phyloP scores from a whole-genome alignment of 768 basidiomycete species.

The Suillus subaureus region DNA sequence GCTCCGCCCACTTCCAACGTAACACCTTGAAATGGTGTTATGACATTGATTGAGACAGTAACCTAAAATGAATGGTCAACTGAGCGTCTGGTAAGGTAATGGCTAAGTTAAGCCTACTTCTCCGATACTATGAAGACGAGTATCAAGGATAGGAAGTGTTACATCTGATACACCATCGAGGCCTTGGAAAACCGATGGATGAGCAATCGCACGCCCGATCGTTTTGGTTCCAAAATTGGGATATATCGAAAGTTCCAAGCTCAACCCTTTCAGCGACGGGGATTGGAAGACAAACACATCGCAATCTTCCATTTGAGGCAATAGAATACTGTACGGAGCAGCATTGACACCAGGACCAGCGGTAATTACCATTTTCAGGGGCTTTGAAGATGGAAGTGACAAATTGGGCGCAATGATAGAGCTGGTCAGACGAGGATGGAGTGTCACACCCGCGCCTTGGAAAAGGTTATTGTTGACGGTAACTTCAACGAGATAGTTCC shows the following conservation, averaged over 20 bases:
- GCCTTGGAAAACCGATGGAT: slow-evolving; percentile 71
- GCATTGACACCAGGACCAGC: slow-evolving; percentile 81
- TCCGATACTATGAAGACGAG: slow-evolving; percentile 90
- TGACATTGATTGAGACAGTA: slow-evolving; percentile 83
- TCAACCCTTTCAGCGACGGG: slow-evolving; percentile 67
- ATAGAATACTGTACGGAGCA: slow-evolving; percentile 86
- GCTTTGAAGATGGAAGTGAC: slow-evolving; percentile 67
- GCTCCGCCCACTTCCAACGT: slow-evolving; percentile 93
- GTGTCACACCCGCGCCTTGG: slow-evolving; percentile 47
- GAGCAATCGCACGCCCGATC: slow-evolving; percentile 88
- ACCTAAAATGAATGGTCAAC: slow-evolving; percentile 50
- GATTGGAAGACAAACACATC: slow-evolving; percentile 89
- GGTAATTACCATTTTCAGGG: slow-evolving; percentile 95
- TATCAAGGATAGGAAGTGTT: slow-evolving; percentile 82
- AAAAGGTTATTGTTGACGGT: slow-evolving; percentile 66
- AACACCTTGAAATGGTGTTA: slow-evolving; percentile 89
- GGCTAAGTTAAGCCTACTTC: slow-evolving; percentile 55
- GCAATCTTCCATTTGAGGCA: slow-evolving; percentile 73
- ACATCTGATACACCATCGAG: slow-evolving; percentile 55
- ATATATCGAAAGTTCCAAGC: slow-evolving; percentile 91
- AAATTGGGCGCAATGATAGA: slow-evolving; percentile 67
- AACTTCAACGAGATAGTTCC: slow-evolving; percentile 82
- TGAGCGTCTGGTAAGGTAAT: slow-evolving; percentile 9
- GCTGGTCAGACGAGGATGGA: slow-evolving; percentile 75
- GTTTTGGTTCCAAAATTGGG: slow-evolving; percentile 98